Percentiles rank a stretch among this genome's conserved stretches.
phyloP scores from a whole-genome alignment of 768 basidiomycete species.

The Jaapia argillacea region DNA sequence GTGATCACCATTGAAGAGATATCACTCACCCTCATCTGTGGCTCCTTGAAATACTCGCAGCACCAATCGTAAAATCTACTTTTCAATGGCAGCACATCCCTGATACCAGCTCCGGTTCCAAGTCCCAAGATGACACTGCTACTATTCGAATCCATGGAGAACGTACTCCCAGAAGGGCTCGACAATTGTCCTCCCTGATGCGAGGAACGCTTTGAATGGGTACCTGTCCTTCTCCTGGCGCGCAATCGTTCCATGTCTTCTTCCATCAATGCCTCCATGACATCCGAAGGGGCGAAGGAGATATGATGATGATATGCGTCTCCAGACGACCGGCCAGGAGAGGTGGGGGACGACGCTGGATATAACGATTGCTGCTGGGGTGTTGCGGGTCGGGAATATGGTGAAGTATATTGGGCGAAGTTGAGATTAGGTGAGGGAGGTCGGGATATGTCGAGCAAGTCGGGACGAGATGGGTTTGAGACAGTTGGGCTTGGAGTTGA shows the following conservation, averaged over 20 bases:
- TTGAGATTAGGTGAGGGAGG: constrained; percentile 77
- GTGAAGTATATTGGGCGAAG: constrained; percentile 66
- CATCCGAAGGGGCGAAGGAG: constrained; percentile 63
- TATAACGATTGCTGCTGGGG: constrained; percentile 18
- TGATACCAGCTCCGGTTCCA: constrained; percentile 72
- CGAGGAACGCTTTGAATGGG: constrained; percentile 27
- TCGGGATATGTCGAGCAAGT: constrained; percentile 36
- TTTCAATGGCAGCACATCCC: constrained; percentile 82
- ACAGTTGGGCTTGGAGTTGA: constrained; percentile 24
- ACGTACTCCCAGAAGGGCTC: constrained; percentile 69
- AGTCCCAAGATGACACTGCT: constrained; percentile 66
- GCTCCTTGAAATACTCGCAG: constrained; percentile 94
- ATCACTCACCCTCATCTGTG: constrained; percentile 86
- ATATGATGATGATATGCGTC: constrained; percentile 24
- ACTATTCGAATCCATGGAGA: constrained; percentile 62
- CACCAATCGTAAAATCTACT: constrained; percentile 95
- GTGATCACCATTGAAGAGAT: neutral
- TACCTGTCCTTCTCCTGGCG: constrained; percentile 43
- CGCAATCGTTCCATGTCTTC: constrained; percentile 90
- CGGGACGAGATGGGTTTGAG: constrained; percentile 14
- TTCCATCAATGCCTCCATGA: constrained; percentile 84
- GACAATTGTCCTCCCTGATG: constrained; percentile 33
- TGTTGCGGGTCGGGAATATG: constrained; percentile 46
- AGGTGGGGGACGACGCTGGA: constrained; percentile 15
- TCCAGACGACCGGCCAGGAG: too few species aligned